Conservation (phyloP, 192 early-diverging fungal genomes). For the Dispira simplex region DNA sequence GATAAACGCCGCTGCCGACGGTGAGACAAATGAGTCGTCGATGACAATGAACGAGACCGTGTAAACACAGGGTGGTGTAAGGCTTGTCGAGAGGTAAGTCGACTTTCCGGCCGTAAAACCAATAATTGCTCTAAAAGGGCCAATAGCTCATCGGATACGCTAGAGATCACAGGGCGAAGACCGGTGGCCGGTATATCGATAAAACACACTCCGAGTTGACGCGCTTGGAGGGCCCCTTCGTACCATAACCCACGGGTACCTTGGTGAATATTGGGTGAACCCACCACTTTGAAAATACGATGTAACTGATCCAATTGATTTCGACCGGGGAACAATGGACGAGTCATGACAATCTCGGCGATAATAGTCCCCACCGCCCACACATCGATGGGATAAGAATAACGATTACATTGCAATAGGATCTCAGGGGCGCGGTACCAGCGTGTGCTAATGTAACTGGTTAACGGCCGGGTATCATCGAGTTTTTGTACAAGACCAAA, state of each 20-base stretch:
- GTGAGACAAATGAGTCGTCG: not conserved
- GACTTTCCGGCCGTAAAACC: constrained; percentile 57
- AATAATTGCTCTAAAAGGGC: constrained; percentile 56
- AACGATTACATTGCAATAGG: constrained; percentile 59
- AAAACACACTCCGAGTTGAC: constrained; percentile 52
- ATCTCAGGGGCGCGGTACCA: constrained; percentile 99
- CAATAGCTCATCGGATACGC: constrained; percentile 33
- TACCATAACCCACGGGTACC: constrained; percentile 45
- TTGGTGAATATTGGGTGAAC: constrained; percentile 35
- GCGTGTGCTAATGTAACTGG: constrained; percentile 94
- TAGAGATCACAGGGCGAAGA: constrained; percentile 38
- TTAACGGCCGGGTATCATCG: constrained; percentile 77
- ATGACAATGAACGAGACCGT: not conserved
- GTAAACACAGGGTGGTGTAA: constrained; percentile 23
- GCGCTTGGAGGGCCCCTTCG: constrained; percentile 51
- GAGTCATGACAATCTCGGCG: constrained; percentile 74
- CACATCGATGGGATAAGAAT: constrained; percentile 86
- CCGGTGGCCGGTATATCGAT: constrained; percentile 29
- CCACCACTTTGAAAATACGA: constrained; percentile 69
- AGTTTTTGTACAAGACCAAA: constrained; percentile 90
- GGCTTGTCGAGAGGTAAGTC: constrained; percentile 61
- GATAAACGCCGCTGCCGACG: constrained; percentile 4
- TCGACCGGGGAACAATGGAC: constrained; percentile 85
- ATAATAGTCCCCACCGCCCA: constrained; percentile 93
- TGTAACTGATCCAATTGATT: constrained; percentile 89